These are phyloP conservation scores for Stemphylium vesicarium DNA, from an alignment of 2,329 filamentous ascomycete genomes.

Conservation along the genomic window DNA sequence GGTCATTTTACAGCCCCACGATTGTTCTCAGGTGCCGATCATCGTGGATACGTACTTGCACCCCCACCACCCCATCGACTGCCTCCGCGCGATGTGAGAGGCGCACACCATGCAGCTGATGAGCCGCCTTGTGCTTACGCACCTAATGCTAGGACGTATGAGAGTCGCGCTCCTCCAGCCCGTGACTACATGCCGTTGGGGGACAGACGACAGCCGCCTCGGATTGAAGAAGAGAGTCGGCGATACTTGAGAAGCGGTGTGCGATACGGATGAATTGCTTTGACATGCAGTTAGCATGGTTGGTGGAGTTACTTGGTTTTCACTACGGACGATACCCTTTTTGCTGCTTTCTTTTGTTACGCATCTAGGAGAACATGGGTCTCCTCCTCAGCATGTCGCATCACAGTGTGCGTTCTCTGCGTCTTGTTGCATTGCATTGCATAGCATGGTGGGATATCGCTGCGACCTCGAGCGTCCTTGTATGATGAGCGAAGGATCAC, in stretches of 20 bases:
- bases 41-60: slow-evolving; percentile 19
- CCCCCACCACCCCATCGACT: slow-evolving; percentile 20
- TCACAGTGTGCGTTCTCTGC: background rate
- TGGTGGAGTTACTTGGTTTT: slow-evolving; percentile 23
- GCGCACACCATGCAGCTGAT: slow-evolving; percentile 22
- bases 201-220: slow-evolving; percentile 14
- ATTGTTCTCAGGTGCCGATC: slow-evolving; percentile 9
- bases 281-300: slow-evolving; percentile 10
- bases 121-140: slow-evolving; percentile 19
- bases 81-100: slow-evolving; percentile 23
- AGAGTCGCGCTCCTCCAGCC: slow-evolving; percentile 17
- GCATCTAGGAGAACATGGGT: slow-evolving; percentile 11
- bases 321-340: slow-evolving; percentile 35
- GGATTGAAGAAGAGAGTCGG: slow-evolving; percentile 13
- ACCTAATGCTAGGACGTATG: slow-evolving; percentile 19
- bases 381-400: background rate
- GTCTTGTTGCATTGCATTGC: background rate
- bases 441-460: slow-evolving; percentile 1
- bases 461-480: background rate
- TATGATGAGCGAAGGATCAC: background rate
- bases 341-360: slow-evolving; percentile 21
- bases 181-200: slow-evolving; percentile 18
- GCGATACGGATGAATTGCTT: slow-evolving; percentile 24
- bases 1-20: slow-evolving; percentile 10
- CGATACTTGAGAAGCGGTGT: slow-evolving; percentile 20